Evolutionary conservation across 1,284 basidiomycete species (phyloP).

Genomic region (Garcileccinum viscosum): DNA sequence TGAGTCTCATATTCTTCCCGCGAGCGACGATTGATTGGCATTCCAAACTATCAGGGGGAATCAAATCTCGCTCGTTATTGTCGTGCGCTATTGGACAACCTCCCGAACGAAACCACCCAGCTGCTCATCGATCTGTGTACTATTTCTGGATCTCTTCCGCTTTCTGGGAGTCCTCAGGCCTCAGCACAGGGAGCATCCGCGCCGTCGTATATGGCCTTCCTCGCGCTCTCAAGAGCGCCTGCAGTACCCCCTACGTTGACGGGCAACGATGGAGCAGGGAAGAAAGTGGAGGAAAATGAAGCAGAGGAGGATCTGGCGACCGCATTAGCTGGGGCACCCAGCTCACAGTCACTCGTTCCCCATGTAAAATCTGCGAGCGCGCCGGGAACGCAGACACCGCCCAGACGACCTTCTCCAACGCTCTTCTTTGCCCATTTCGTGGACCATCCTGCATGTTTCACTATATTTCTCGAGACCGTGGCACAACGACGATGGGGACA

Average conservation of each 20-base stretch:
- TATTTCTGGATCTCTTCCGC: slow-evolving; percentile 58
- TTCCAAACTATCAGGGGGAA: slow-evolving; percentile 65
- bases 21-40: background rate
- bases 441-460: slow-evolving; percentile 74
- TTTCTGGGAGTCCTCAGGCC: slow-evolving; percentile 25
- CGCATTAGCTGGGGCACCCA: slow-evolving; percentile 19
- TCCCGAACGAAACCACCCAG: slow-evolving; percentile 88
- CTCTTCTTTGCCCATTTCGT: slow-evolving; percentile 96
- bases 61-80: slow-evolving; percentile 86
- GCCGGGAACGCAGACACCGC: slow-evolving; percentile 32
- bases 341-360: slow-evolving; percentile 37
- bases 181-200: slow-evolving; percentile 41
- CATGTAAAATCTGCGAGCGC: slow-evolving; percentile 21
- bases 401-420: slow-evolving; percentile 79
- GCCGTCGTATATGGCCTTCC: slow-evolving; percentile 78
- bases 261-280: slow-evolving; percentile 41
- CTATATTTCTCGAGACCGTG: slow-evolving; percentile 84
- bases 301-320: slow-evolving; percentile 26
- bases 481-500: slow-evolving; percentile 85
- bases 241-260: slow-evolving; percentile 49
- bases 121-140: slow-evolving; percentile 93
- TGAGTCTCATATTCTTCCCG: slow-evolving; percentile 1
- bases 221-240: slow-evolving; percentile 69
- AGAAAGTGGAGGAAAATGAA: slow-evolving; percentile 26
- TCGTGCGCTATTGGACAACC: slow-evolving; percentile 78